Base-by-base conservation (phyloP, 257 asterid species). In the Ophiorrhiza pumila region DNA sequence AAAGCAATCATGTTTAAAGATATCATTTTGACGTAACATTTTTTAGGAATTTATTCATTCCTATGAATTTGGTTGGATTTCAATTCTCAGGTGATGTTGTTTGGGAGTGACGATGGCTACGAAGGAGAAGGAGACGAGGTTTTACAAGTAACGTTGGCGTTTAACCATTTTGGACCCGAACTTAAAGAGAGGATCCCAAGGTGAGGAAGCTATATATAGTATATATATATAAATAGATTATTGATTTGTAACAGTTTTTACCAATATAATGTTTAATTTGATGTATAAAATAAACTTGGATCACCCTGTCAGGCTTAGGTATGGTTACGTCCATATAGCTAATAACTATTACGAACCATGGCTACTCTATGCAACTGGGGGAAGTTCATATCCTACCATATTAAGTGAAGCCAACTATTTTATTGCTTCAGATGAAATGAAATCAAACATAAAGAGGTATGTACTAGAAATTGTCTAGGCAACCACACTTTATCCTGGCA, bases 271-370 rank as follows among this genome's bases (percentile, higher is more conserved):
- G 9, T n/a, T n/a, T n/a, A n/a, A n/a, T 4, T 46, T 46, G 52
- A 11, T 46, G 52, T 4, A 13, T 46, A 11, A 46, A 37, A 37
- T 2, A 37, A 37, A 37, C 42, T 37, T 37, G 4, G 3, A 2
- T 37, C 4, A 37, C n/a, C 7, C 4, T 3, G 7, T 37, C 20
- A 59, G 65, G 65, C 41, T 59, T 59, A 35, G 65, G 1, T 59
- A 58, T 58, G 64, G 64, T 37, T 58, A 58, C 27, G 64, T 20
- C 18, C 64, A 58, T 17, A 20, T 58, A 3, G 64, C 64, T 11
- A 59, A 59, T 41, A 59, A 59, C 65, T 31, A 13, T 23, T 59
- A 59, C 39, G 65, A 59, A 5, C 65, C 65, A 29, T 59, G 65
- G 65, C 0, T 14, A 5, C 8, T 37, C 4, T 59, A 59, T 23